Conservation (phyloP, 192 early-diverging fungal genomes). For the Chytriomyces hyalinus region DNA sequence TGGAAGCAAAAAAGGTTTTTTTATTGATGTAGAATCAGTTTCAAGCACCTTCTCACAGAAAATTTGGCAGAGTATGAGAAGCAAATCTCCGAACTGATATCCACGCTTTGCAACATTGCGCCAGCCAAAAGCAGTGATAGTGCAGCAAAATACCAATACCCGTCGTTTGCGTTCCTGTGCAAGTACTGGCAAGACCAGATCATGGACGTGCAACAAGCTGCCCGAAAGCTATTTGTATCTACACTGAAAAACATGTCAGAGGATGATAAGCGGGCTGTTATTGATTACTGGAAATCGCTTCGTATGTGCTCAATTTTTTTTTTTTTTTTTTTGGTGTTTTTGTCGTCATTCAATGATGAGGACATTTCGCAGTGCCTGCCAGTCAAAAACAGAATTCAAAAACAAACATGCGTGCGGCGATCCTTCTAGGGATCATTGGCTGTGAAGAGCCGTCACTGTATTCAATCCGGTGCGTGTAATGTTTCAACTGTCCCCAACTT, state of each 20-base stretch:
- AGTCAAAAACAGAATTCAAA: conserved; percentile 54
- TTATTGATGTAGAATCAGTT: no score
- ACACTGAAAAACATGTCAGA: conserved; percentile 58
- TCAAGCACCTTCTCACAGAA: no score
- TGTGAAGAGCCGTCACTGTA: conserved; percentile 61
- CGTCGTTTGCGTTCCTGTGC: conserved; percentile 73
- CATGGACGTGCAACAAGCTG: conserved; percentile 69
- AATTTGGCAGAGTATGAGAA: conserved; percentile 50
- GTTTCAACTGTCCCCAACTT: not conserved
- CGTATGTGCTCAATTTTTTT: conserved; percentile 50
- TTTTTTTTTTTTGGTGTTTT: not conserved
- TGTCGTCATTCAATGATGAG: not conserved
- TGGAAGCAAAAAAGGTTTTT: conserved; percentile 40
- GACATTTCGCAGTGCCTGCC: conserved; percentile 17
- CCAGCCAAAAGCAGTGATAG: conserved; percentile 58
- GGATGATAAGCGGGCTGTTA: conserved; percentile 53
- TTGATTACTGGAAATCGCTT: conserved; percentile 73
- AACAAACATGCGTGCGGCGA: conserved; percentile 59
- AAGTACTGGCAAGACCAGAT: conserved; percentile 87
- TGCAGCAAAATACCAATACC: conserved; percentile 48
- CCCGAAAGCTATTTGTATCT: conserved; percentile 62
- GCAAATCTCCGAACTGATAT: conserved; percentile 35
- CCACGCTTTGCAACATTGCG: conserved; percentile 59
- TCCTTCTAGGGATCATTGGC: conserved; percentile 80
- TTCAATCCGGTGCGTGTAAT: conserved; percentile 15